Conservation (phyloP, 768 basidiomycete genomes). For the Suillus ampliporus region DNA sequence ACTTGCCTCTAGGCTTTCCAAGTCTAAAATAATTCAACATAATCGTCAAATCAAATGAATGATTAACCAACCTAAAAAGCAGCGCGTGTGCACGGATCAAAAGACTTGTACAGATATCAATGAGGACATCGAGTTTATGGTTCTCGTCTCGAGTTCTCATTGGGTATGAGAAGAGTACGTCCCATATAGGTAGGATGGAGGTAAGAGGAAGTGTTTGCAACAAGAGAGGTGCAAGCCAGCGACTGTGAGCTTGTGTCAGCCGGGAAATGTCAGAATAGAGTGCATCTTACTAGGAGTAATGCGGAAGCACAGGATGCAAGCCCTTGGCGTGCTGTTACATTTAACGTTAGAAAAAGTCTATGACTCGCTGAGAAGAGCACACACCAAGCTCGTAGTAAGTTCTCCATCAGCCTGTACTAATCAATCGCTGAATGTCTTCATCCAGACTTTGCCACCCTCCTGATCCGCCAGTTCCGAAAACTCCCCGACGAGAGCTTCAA, state of each 20-base stretch:
- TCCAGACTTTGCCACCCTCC: conserved; percentile 66
- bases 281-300: conserved; percentile 76
- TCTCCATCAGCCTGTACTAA: conserved; percentile 69
- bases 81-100: too few relatives aligned
- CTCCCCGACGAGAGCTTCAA: conserved; percentile 75
- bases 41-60: too few relatives aligned
- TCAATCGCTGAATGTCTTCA: conserved; percentile 62
- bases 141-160: conserved; percentile 51
- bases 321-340: conserved; percentile 59
- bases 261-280: conserved; percentile 3
- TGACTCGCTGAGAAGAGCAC: conserved; percentile 1
- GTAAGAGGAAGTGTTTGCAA: conserved; percentile 70
- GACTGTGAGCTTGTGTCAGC: conserved; percentile 45
- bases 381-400: conserved; percentile 62
- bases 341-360: conserved; percentile 20
- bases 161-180: conserved; percentile 67
- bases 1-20: conserved; percentile 49
- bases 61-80: too few relatives aligned
- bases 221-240: conserved; percentile 70
- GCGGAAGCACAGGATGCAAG: conserved; percentile 67
- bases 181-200: conserved; percentile 69
- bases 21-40: background rate
- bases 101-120: conserved; percentile 43
- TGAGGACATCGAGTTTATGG: conserved; percentile 64
- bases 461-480: conserved; percentile 81